Base-by-base conservation (phyloP, 2,329 filamentous ascomycete genomes). In the Cryphonectria japonica region DNA sequence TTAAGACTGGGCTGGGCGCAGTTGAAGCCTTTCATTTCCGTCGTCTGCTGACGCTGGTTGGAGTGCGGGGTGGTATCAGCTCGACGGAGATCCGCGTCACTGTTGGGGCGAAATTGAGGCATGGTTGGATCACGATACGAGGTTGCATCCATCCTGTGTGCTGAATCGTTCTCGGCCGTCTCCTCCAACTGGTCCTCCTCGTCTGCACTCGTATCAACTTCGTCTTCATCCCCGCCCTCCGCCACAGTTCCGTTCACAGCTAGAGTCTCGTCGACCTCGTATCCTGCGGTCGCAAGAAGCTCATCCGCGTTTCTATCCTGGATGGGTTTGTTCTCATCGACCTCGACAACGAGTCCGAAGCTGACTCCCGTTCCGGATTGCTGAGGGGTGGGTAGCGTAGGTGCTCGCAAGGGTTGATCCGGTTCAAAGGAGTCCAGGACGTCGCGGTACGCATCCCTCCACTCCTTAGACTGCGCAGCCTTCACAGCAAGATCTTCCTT, bases 401-500 rank as follows among this genome's bases (percentile, higher is more conserved):
- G 66, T 26, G 70, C 60, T 3, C 22, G 29, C 37, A 34, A 52
- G 14, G 41, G 50, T 43, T 71, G 68, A 14, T 73, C 72, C 39
- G 82, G 77, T 4, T 82, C 79, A 13, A 87, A 78, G 1, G 79
- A 77, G 39, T 83, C 82, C 63, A 89, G 84, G 37, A 85, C 80
- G 69, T 82, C 81, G 57, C 84, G 83, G 77, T 85, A 89, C 73
- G 83, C 85, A 68, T 89, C 84, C 54, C 93, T 88, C 69, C 89
- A 84, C 13, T 83, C 82, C 73, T 87, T 88, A 0, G 91, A 93
- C 65, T 87, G 85, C 11, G 88, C 87, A 14, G 90, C 91, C 69
- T 89, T 86, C 71, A 96, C 82, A 1, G 94, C 91, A 26, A 93
- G 79, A 73, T 95, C 91, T 79, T 98, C 95, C 74, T 92, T 91